Base-by-base conservation (phyloP, 805 yeast species). In the Cyberlindnera subsufficiens region DNA sequence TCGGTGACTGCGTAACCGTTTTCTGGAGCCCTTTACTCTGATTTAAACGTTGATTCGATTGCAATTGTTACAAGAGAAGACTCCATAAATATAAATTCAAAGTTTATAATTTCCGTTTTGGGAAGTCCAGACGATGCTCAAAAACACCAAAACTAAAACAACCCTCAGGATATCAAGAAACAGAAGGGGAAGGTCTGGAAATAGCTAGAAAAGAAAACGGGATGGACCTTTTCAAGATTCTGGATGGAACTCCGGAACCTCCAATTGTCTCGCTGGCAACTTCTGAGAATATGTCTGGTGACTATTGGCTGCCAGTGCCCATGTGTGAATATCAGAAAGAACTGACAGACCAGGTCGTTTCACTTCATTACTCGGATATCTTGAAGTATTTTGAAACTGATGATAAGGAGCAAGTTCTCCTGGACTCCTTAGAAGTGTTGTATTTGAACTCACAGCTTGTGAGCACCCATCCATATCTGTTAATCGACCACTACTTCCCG, bases 351-450 rank as follows among this genome's bases (percentile, higher is more conserved):
- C 96, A 89, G 59, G 89, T 93, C 27, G 86, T 91, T 11, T 86
- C 96, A 2, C 68, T 89, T 33, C 98, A 91, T 63, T 91, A 90
- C 59, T 79, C 91, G 30, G 98, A 90, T 58, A 88, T 91, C 44
- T 68, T 91, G 53, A 82, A 88, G 63, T 90, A 83, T 60, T 89
- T 86, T 56, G 95, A 88, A 59, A 65, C 72, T 1, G 63, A 67
- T 30, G 66, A 68, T 42, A 62, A 67, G 37, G 79, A 77, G 39
- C 72, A 72, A 37, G 77, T 86, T 25, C 75, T 85, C 31, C 68
- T 80, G n/a, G 86, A 86, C 55, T 81, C 95, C 0, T 70, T 91
- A 60, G 75, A 79, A 46, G 82, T 86, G 7, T 77, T 95, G 61
- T 75, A 86, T 45, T 63, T 75, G 44, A 89, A 90, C 63, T 78